phyloP scores from a whole-genome alignment of 2,329 filamentous ascomycete species.

The Clarireedia paspali region DNA sequence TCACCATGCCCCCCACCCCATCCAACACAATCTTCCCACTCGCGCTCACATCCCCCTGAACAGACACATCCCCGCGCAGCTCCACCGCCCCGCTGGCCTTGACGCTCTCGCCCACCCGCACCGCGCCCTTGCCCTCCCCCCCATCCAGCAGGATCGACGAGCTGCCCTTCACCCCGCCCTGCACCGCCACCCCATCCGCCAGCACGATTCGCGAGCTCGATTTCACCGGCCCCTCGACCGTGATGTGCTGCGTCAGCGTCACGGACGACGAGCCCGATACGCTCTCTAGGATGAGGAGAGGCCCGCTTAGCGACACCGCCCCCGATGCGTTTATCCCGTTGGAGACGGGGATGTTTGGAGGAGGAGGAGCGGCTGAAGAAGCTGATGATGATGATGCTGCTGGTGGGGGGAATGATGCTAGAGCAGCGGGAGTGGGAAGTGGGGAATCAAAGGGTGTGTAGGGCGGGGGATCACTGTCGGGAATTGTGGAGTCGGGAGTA shows the following conservation, averaged over 20 bases:
- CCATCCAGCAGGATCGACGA: slow-evolving; percentile 9
- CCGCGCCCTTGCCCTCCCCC: slow-evolving; percentile 10
- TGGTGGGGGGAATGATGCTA: neutral
- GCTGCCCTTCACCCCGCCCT: slow-evolving; percentile 14
- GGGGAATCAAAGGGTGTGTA: slow-evolving; percentile 1
- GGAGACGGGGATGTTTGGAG: slow-evolving; percentile 9
- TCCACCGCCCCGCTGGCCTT: slow-evolving; percentile 12
- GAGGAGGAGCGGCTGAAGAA: neutral
- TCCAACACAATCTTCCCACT: slow-evolving; percentile 12
- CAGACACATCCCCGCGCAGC: slow-evolving; percentile 9
- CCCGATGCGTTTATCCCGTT: slow-evolving; percentile 11
- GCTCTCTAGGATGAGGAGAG: slow-evolving; percentile 15
- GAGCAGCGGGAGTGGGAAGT: neutral
- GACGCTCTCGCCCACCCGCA: neutral
- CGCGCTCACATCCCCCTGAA: slow-evolving; percentile 12
- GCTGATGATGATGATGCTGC: neutral
- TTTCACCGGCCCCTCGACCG: slow-evolving; percentile 8
- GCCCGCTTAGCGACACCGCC: slow-evolving; percentile 14
- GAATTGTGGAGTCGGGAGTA: neutral
- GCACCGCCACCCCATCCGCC: slow-evolving; percentile 14
- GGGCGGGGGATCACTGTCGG: neutral
- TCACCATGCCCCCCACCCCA: slow-evolving; percentile 5
- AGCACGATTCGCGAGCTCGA: slow-evolving; percentile 12
- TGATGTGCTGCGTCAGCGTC: slow-evolving; percentile 3
- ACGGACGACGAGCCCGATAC: slow-evolving; percentile 12